These are phyloP conservation scores for Hygrocybe coccinea DNA, from an alignment of 768 basidiomycete genomes.

Conservation along the genomic window DNA sequence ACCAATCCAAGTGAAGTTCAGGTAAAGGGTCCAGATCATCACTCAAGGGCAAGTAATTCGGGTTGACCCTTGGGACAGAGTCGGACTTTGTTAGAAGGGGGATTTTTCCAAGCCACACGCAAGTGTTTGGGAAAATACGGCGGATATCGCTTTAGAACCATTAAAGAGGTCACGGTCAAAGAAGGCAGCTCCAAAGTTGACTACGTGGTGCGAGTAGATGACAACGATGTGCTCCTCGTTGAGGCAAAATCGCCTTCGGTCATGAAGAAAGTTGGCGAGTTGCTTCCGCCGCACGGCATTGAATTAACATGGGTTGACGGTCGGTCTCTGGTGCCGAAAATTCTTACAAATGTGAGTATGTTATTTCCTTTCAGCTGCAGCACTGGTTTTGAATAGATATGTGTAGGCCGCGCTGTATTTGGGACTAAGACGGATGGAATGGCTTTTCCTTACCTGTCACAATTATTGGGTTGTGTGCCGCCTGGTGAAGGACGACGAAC, in stretches of 20 bases:
- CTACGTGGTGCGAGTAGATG: slow-evolving; percentile 12
- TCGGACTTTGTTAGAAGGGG: slow-evolving; percentile 6
- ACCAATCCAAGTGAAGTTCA: slow-evolving; percentile 13
- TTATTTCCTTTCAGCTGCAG: slow-evolving; percentile 10
- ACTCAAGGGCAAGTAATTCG: slow-evolving; percentile 9
- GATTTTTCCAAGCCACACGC: slow-evolving; percentile 5
- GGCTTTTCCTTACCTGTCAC: slow-evolving; percentile 19
- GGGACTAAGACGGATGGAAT: slow-evolving; percentile 16
- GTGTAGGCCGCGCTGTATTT: slow-evolving; percentile 17
- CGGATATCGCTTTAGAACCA: not conserved
- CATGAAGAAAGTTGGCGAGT: slow-evolving; percentile 6
- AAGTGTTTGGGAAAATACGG: slow-evolving; percentile 9
- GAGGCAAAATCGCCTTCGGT: slow-evolving; percentile 20
- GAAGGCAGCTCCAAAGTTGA: slow-evolving; percentile 14
- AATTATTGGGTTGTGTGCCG: slow-evolving; percentile 22
- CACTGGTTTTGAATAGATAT: slow-evolving; percentile 4
- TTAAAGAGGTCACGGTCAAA: slow-evolving; percentile 9
- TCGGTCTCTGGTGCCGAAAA: slow-evolving; percentile 10
- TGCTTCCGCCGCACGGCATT: slow-evolving; percentile 10
- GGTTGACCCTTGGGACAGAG: slow-evolving; percentile 9
- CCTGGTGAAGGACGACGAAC: slow-evolving; percentile 18
- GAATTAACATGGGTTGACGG: slow-evolving; percentile 11
- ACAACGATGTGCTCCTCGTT: slow-evolving; percentile 7
- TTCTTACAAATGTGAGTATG: slow-evolving; percentile 11
- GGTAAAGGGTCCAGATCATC: slow-evolving; percentile 6